Base-by-base conservation (phyloP, 768 basidiomycete species). In the Leccinum imitatum region DNA sequence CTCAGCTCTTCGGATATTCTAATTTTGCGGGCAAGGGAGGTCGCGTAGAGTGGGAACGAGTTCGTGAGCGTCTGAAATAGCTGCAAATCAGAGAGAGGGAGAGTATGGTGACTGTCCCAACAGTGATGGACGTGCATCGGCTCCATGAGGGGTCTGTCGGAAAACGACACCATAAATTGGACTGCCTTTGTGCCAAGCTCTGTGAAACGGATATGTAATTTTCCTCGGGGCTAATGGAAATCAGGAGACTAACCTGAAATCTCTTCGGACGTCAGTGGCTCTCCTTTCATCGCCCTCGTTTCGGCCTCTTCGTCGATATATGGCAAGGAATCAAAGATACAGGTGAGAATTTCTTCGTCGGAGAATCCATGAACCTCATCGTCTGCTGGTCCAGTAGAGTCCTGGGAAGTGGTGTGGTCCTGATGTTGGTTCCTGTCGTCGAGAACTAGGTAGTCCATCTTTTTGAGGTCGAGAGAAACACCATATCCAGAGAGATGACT, bases 361-460 rank as follows among this genome's bases (percentile, higher is more conserved):
- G 64, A 62, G 6, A 30, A 48, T 6, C 14, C 30, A 31, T 56
- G 60, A 64, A 68, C 60, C 59, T 37, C 47, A 11, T 31, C n/a
- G 14, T 58, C 53, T 41, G 37, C 27, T 3, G 30, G 15, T 15
- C 54, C 53, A 31, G 9, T 47, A 9, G 59, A 50, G 9, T 59
- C 57, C 11, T 55, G 60, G 10, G 56, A 19, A 19, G 47, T 25
- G 1, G 56, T 13, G 21, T 53, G 44, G 0, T 27, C 50, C 14
- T 62, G 46, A 58, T 59, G 72, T 63, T 67, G 63, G 71, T 73
- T 68, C 50, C 97, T 79, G 71, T 99, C 97, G 69, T 99, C 97
- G 8, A 98, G 77, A 4, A 89, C 94, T 13, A 98, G 82, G 70
- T 98, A 99, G 67, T 99, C 97, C 81, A 86, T 97, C 77, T 95